Conservation (phyloP, 805 yeast species). For the Alloascoidea africana region DNA sequence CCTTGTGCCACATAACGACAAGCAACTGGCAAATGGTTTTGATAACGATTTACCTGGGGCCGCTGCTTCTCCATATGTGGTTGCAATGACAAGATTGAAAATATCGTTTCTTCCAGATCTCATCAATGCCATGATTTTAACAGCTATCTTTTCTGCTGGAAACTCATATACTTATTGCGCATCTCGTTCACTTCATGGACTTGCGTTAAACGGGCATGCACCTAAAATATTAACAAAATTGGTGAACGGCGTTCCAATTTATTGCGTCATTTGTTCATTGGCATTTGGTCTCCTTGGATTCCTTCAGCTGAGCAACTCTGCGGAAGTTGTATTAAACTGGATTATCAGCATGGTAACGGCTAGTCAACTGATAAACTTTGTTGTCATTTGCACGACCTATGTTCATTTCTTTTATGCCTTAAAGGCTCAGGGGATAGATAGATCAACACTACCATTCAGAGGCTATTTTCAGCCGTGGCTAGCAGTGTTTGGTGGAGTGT, state of each 20-base stretch:
- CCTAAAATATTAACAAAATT: constrained; percentile 48
- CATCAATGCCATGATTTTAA: constrained; percentile 62
- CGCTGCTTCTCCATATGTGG: constrained; percentile 67
- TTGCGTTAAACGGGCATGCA: constrained; percentile 60
- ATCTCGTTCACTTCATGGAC: constrained; percentile 48
- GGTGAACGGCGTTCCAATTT: constrained; percentile 26
- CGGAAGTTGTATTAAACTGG: constrained; percentile 58
- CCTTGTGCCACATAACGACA: constrained; percentile 57
- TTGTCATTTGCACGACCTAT: constrained; percentile 40
- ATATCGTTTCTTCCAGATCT: constrained; percentile 58
- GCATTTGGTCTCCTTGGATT: constrained; percentile 54
- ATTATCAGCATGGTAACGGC: constrained; percentile 56
- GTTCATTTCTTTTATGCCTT: constrained; percentile 48
- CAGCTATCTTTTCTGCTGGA: constrained; percentile 74
- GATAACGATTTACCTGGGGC: constrained; percentile 57
- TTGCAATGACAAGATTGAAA: constrained; percentile 61
- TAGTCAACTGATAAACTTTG: constrained; percentile 50
- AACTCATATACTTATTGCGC: constrained; percentile 69
- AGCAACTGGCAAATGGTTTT: constrained; percentile 39
- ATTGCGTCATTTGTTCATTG: constrained; percentile 29
- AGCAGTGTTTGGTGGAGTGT: constrained; percentile 30
- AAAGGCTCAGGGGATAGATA: constrained; percentile 33
- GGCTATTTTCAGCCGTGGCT: constrained; percentile 51
- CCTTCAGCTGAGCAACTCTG: constrained; percentile 41
- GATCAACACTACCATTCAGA: constrained; percentile 29